phyloP scores from a whole-genome alignment of 768 basidiomycete genomes.

The Boletellus ananiceps region DNA sequence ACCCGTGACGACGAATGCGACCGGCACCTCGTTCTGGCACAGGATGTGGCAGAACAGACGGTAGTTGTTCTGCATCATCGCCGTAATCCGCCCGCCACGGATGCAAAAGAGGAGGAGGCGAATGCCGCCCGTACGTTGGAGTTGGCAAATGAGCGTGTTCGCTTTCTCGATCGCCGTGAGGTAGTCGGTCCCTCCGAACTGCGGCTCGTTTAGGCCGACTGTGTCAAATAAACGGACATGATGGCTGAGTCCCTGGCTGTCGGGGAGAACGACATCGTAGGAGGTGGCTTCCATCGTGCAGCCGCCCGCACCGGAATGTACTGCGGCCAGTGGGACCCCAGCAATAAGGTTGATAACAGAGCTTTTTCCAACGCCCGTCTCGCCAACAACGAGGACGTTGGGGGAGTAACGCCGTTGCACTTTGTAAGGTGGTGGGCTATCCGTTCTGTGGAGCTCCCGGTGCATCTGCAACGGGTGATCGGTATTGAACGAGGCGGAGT shows the following conservation, averaged over 20 bases:
- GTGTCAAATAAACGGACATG: constrained; percentile 33
- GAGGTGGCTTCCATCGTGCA: constrained; percentile 32
- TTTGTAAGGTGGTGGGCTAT: constrained; percentile 20
- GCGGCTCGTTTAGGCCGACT: constrained; percentile 29
- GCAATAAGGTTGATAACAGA: constrained; percentile 39
- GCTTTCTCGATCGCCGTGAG: constrained; percentile 30
- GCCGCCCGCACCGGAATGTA: constrained; percentile 30
- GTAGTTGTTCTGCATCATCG: constrained; percentile 30
- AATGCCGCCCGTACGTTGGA: constrained; percentile 30
- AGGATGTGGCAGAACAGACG: constrained; percentile 27
- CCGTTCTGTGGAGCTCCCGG: constrained; percentile 2
- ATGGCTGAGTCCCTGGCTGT: constrained; percentile 11
- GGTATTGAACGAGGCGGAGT: neutral
- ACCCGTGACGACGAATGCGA: constrained; percentile 30
- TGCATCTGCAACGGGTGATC: constrained; percentile 9
- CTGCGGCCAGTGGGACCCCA: constrained; percentile 21
- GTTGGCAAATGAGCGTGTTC: constrained; percentile 32
- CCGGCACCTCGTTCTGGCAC: constrained; percentile 29
- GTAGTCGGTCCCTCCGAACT: constrained; percentile 19
- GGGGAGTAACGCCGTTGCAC: constrained; percentile 23
- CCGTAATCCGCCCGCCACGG: constrained; percentile 30
- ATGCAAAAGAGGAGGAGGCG: constrained; percentile 33
- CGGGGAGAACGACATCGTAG: constrained; percentile 25
- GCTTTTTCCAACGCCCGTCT: constrained; percentile 36
- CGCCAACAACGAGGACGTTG: constrained; percentile 36